phyloP scores from a whole-genome alignment of 1,284 basidiomycete species.

The Amylostereum areolatum region DNA sequence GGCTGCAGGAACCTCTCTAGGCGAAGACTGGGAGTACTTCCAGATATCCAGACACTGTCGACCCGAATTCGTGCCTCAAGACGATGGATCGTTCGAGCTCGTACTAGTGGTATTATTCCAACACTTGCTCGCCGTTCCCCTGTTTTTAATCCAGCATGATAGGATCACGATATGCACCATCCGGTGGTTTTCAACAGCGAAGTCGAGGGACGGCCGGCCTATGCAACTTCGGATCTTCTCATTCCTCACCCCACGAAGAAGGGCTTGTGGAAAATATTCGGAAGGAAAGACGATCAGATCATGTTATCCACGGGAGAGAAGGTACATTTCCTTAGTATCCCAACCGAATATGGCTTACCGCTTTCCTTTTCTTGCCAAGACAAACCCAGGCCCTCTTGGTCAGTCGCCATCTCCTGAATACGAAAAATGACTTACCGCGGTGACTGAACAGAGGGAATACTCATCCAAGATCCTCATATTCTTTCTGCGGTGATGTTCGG shows the following conservation, averaged over 20 bases:
- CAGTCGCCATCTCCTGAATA: background rate
- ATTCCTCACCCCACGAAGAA: conserved; percentile 20
- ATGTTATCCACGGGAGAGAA: conserved; percentile 28
- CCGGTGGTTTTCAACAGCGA: conserved; percentile 7
- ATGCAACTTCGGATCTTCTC: conserved; percentile 17
- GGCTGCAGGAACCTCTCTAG: background rate
- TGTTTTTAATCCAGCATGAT: too few relatives aligned
- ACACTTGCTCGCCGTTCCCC: background rate
- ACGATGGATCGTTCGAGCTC: conserved; percentile 16
- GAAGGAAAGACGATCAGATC: conserved; percentile 14
- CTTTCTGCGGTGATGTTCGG: conserved; percentile 13
- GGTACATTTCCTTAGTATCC: conserved; percentile 8
- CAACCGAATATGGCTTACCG: too few relatives aligned
- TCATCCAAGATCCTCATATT: conserved; percentile 12
- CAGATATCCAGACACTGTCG: conserved; percentile 6
- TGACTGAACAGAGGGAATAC: conserved; percentile 7
- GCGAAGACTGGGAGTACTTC: conserved; percentile 15
- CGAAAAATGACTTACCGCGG: too few relatives aligned
- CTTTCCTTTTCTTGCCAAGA: conserved; percentile 8
- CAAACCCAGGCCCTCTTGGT: conserved; percentile 17
- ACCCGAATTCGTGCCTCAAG: conserved; percentile 15
- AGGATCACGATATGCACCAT: conserved; percentile 2
- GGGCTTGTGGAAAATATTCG: conserved; percentile 17
- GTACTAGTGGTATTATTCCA: conserved; percentile 14
- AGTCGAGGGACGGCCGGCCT: conserved; percentile 1